Evolutionary conservation across 768 basidiomycete genomes (phyloP), one percentile per base, ranked within the genome.

Genomic region (Hericium erinaceus): DNA sequence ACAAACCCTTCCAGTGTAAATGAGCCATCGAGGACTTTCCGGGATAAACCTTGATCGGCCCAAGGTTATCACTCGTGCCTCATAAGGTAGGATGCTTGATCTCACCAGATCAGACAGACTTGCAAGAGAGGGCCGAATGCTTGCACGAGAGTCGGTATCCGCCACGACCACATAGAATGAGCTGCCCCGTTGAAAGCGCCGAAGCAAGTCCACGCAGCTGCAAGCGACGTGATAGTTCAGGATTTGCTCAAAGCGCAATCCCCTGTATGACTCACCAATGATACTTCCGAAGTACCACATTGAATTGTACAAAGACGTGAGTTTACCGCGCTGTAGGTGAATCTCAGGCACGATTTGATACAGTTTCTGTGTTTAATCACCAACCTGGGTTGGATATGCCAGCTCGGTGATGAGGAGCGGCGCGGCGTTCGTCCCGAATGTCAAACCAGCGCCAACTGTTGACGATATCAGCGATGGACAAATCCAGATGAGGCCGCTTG

Each of bases 241-340:
- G 10, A 26, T 40, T 3, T 39, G 33, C 10, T 33, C 28, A 15
- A 11, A 11, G 6, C 33, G 33, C 33, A 10, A 8, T 33, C 2
- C 0, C 33, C 57, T 54, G 56, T 52, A 58, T 51, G n/a, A 79
- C 60, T 56, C 50, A 66, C 82, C 80, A 40, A 83, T 68, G 58
- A 87, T 83, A 59, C 83, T 83, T 10, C 89, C 88, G 39, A 84
- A 64, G 67, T 89, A 89, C 88, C 88, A 90, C 52, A 77, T 78
- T 0, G 84, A 77, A 69, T 90, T 89, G 69, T 84, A 89, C 57
- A 84, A 66, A 10, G 83, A 79, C 15, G 81, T 84, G 20, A 84
- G 71, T 68, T 82, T 80, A 3, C 79, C 83, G 41, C 73, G 70
- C 71, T 73, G 56, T 6, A 40, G 41, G 48, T 20, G 49, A 57